phyloP scores from a whole-genome alignment of 352 stramenopile species.

The Pythium insidiosum region DNA sequence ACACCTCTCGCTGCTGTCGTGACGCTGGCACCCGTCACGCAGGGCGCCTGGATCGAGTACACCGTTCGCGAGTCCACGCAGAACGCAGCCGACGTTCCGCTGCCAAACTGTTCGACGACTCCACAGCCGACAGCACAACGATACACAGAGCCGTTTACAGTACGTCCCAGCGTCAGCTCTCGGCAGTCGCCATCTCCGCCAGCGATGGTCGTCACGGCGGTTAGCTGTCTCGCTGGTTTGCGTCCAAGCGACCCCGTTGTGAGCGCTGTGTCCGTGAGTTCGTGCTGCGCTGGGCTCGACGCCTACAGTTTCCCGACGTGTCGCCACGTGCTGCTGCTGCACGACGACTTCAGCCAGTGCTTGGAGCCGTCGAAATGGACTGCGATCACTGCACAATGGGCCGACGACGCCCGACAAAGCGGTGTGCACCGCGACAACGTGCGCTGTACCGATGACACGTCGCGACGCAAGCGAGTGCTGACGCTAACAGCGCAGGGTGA shows the following conservation, averaged over 20 bases:
- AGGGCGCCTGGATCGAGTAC: constrained; percentile 18
- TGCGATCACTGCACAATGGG: constrained; percentile 43
- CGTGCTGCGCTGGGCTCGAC: constrained; percentile 42
- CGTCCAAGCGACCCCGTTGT: constrained; percentile 23
- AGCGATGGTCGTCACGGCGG: constrained; percentile 20
- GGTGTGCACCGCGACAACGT: constrained; percentile 51
- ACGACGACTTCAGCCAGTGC: constrained; percentile 42
- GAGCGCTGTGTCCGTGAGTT: constrained; percentile 24
- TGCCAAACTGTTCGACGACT: too few species aligned
- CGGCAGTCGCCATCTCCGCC: constrained; percentile 1
- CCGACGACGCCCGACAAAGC: constrained; percentile 45
- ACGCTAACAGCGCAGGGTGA: constrained; percentile 45
- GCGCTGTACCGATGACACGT: constrained; percentile 20
- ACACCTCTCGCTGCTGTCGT: constrained; percentile 15
- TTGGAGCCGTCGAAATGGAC: constrained; percentile 37
- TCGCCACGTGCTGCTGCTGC: constrained; percentile 35
- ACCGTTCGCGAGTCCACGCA: constrained; percentile 2
- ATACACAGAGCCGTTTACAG: too few species aligned
- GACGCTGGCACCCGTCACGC: constrained; percentile 3
- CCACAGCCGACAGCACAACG: too few species aligned
- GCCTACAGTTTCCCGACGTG: constrained; percentile 33
- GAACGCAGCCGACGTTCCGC: neutral
- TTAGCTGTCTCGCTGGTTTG: constrained; percentile 52
- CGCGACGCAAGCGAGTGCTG: constrained; percentile 27
- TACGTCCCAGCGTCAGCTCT: too few species aligned